Percentiles rank a stretch among this genome's conserved stretches.
Evolutionary conservation across 2,329 filamentous ascomycete species (phyloP).

Genomic region (Ambrosiella xylebori): DNA sequence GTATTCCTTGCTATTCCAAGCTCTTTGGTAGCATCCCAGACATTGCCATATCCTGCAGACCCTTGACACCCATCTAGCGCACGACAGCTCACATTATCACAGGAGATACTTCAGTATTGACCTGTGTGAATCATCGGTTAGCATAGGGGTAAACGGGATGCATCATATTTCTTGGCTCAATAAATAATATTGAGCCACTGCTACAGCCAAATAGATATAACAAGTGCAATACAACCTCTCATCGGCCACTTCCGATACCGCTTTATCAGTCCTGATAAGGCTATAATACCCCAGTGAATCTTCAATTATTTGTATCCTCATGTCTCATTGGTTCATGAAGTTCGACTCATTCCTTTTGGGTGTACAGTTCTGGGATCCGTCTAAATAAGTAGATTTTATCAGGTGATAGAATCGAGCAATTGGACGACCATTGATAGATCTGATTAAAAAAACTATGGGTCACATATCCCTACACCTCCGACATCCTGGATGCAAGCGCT

Average conservation of each 20-base stretch:
- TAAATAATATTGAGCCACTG: neutral
- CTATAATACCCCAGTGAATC: neutral
- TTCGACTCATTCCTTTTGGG: too few species aligned
- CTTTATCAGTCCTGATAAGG: conserved; percentile 3
- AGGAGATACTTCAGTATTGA: neutral
- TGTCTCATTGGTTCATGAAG: too few species aligned
- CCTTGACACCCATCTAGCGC: too few species aligned
- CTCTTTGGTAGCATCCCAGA: too few species aligned
- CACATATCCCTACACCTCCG: too few species aligned
- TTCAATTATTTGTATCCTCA: too few species aligned
- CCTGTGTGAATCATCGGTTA: neutral
- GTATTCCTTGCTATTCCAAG: too few species aligned
- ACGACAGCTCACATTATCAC: neutral
- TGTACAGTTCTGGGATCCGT: too few species aligned
- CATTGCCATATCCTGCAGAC: too few species aligned
- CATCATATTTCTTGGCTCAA: neutral
- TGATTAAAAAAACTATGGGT: neutral
- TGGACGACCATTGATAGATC: neutral
- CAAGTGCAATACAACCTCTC: neutral
- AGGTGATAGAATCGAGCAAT: conserved; percentile 11
- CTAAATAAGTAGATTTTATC: conserved; percentile 2
- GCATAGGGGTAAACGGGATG: neutral
- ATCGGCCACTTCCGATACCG: conserved; percentile 9
- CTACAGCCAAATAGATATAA: neutral
- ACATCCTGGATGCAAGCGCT: too few species aligned